A percentile compares a stretch with the other conserved stretches of the same genome.
phyloP scores from a whole-genome alignment of 2,329 filamentous ascomycete species.

The Aurifilum marmelostoma region DNA sequence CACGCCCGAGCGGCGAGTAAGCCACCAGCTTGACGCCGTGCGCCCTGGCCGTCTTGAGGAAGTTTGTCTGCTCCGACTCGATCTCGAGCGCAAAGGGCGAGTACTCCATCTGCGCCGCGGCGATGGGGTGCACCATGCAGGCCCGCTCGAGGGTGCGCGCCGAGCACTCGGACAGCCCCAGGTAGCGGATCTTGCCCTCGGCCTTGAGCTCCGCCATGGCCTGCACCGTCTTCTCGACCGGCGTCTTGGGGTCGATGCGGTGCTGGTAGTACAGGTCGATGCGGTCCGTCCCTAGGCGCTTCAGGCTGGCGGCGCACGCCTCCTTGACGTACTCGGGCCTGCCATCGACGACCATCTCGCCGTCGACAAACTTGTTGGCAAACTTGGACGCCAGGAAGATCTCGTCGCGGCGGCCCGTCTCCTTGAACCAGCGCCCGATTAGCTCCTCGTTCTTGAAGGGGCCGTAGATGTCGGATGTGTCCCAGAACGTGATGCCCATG shows the following conservation, averaged over 20 bases:
- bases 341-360: constrained; percentile 31
- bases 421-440: constrained; percentile 49
- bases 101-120: constrained; percentile 56
- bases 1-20: constrained; percentile 60
- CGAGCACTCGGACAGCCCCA: constrained; percentile 54
- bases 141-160: constrained; percentile 51
- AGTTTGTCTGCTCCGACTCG: constrained; percentile 51
- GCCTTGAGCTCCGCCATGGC: constrained; percentile 52
- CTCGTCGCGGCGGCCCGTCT: constrained; percentile 45
- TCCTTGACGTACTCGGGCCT: constrained; percentile 35
- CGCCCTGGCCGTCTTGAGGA: constrained; percentile 55
- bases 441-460: constrained; percentile 42
- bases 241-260: constrained; percentile 49
- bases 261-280: constrained; percentile 59
- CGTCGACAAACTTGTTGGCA: constrained; percentile 33
- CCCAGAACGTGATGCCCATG: constrained; percentile 31
- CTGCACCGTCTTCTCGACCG: constrained; percentile 51
- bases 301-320: constrained; percentile 42
- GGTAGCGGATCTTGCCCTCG: constrained; percentile 56
- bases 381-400: constrained; percentile 52
- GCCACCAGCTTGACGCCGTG: constrained; percentile 57
- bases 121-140: constrained; percentile 49
- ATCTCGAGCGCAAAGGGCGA: constrained; percentile 59
- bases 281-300: constrained; percentile 51
- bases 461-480: constrained; percentile 28